Evolutionary conservation across 108 stramenopile species (phyloP).

Genomic region (Cyclostephanos invisitatus): DNA sequence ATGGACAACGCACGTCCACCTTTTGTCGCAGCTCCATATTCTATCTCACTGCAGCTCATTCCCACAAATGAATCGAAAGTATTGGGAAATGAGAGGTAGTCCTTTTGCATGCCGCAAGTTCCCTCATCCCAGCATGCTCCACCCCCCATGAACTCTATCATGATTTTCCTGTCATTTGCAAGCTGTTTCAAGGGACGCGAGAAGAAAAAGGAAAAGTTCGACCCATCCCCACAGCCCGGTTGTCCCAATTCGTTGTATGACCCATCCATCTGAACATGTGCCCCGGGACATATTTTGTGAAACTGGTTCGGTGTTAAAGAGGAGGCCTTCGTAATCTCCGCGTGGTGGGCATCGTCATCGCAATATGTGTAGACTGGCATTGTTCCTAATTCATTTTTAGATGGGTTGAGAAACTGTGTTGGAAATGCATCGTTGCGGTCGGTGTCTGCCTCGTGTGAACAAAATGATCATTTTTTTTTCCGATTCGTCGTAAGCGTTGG

Average conservation of each 20-base stretch:
- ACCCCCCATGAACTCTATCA: conserved; percentile 62
- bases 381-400: neutral
- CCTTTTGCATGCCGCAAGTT: conserved; percentile 45
- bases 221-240: conserved; percentile 61
- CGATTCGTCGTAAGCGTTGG: too few species aligned
- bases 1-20: conserved; percentile 29
- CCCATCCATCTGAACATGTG: neutral
- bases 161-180: conserved; percentile 34
- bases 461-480: too few species aligned
- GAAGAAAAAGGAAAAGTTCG: conserved; percentile 54
- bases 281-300: conserved; percentile 48
- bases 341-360: conserved; percentile 22
- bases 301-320: conserved; percentile 37
- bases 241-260: conserved; percentile 30
- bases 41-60: conserved; percentile 47
- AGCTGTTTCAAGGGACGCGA: conserved; percentile 42
- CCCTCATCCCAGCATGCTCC: conserved; percentile 63
- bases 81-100: conserved; percentile 36
- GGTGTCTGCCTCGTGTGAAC: too few species aligned
- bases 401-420: too few species aligned
- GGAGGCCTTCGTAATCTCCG: conserved; percentile 27
- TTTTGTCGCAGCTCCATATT: conserved; percentile 14
- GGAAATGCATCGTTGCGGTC: too few species aligned
- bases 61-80: conserved; percentile 38
- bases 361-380: conserved; percentile 18